Percentiles rank a stretch among this genome's conserved stretches.
These are phyloP conservation scores for Cryptococcus floricola DNA, from an alignment of 1,284 basidiomycete species.

Conservation along the genomic window DNA sequence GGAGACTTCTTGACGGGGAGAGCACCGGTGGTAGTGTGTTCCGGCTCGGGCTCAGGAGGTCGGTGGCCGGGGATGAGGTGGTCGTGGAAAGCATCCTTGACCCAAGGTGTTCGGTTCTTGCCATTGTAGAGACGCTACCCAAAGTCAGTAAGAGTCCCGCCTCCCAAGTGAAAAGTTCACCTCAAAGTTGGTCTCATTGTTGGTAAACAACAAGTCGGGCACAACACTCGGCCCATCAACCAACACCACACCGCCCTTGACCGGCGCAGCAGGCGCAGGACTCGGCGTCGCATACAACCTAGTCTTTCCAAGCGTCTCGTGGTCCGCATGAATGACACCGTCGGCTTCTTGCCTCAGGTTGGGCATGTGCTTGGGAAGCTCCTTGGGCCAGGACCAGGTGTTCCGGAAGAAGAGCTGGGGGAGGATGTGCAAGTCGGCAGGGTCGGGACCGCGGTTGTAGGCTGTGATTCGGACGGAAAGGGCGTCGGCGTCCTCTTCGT, in stretches of 20 bases:
- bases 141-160: conserved; percentile 1
- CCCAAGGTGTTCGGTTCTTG: conserved; percentile 72
- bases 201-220: conserved; percentile 83
- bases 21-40: conserved; percentile 12
- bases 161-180: conserved; percentile 15
- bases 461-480: conserved; percentile 90
- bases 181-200: conserved; percentile 94
- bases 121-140: conserved; percentile 74
- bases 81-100: conserved; percentile 99
- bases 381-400: conserved; percentile 91
- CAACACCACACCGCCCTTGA: conserved; percentile 56
- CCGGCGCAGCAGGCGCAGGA: conserved; percentile 77
- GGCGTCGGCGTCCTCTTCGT: conserved; percentile 82
- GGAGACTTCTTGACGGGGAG: conserved; percentile 25
- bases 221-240: conserved; percentile 66
- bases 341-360: conserved; percentile 56
- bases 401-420: conserved; percentile 97
- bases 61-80: conserved; percentile 85
- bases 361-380: conserved; percentile 71
- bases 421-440: conserved; percentile 90
- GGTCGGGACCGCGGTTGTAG: conserved; percentile 94
- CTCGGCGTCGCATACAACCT: conserved; percentile 87
- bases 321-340: conserved; percentile 65
- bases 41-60: conserved; percentile 51
- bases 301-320: conserved; percentile 68